Base-by-base conservation (phyloP, 2,329 filamentous ascomycete genomes). In the Tolypocladium endophyticum region DNA sequence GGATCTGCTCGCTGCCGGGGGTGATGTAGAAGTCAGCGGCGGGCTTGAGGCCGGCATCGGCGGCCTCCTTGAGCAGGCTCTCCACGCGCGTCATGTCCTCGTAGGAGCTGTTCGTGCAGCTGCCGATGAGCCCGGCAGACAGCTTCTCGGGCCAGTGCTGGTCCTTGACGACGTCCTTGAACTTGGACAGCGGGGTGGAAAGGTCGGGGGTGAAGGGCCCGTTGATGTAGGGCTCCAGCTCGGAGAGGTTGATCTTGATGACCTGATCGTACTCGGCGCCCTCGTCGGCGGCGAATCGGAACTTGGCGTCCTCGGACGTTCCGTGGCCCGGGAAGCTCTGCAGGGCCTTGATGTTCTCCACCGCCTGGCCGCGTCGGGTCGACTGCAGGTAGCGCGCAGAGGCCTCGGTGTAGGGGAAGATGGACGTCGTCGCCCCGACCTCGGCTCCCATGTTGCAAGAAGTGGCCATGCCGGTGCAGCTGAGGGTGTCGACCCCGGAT, bases 81-180 rank as follows among this genome's bases (percentile, higher is more conserved):
- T 97, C 93, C 18, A 92, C 90, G 62, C 93, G 88, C 41, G 92
- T 95, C 94, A 99, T 99, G 72, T 99, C 94, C 76, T 97, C 89
- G 74, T 97, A 99, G 2, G 94, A 97, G 73, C 90, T 96, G 82
- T 99, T 99, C 57, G 94, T 99, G 81, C 94, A 99, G 77, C 92
- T 96, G 62, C 94, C 94, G 71, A 99, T 99, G 59, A 99, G 82
- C 57, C 92, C 92, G 33, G 94, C 93, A 16, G 92, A 94, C 62
- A 99, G 88, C 63, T 87, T 91, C 71, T 90, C 84, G 2, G 94
- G 94, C 94, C 94, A 99, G 57, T 88, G 79, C 74, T 97, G 91
- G 67, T 88, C 82, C 74, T 88, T 82, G 28, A 97, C 90, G 2
- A 88, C 87, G 61, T 90, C 83, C 71, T 92, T 91, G 79, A 99